Evolutionary conservation across 306 rosid genomes (phyloP).

Genomic region (Malus sylvestris): DNA sequence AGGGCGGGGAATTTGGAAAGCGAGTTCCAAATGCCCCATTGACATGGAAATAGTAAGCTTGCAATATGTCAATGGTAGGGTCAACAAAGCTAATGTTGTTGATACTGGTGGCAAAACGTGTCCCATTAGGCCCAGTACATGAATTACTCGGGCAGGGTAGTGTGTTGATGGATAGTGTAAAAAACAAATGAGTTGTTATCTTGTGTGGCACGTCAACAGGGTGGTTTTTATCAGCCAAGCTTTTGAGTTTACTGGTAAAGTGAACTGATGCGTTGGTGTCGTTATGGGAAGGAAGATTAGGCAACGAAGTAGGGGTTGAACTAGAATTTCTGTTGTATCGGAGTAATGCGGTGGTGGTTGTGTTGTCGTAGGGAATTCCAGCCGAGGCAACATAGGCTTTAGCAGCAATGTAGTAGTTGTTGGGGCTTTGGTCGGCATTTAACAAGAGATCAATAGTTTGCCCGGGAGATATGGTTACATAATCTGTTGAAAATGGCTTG

Average conservation of each 20-base stretch:
- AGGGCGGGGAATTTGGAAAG: constrained; percentile 18
- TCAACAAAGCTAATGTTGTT: constrained; percentile 28
- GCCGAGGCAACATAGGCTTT: not conserved
- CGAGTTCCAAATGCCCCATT: constrained; percentile 9
- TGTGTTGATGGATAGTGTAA: constrained; percentile 8
- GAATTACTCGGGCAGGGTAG: constrained; percentile 14
- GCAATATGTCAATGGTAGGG: constrained; percentile 21
- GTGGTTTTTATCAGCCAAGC: constrained; percentile 6
- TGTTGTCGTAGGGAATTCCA: not conserved
- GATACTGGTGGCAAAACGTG: constrained; percentile 10
- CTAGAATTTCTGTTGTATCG: not conserved
- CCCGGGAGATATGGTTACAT: constrained; percentile 17
- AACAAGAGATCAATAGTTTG: constrained; percentile 25
- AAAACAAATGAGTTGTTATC: constrained; percentile 2
- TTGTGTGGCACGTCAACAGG: not conserved
- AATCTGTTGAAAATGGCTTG: constrained; percentile 18
- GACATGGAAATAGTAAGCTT: constrained; percentile 15
- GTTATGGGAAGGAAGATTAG: constrained; percentile 12
- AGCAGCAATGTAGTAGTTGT: constrained; percentile 23
- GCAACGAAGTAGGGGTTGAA: not conserved
- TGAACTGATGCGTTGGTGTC: constrained; percentile 10
- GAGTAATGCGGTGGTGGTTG: constrained; percentile 23
- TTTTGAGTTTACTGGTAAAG: constrained; percentile 10
- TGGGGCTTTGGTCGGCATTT: constrained; percentile 7
- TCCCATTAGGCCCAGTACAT: constrained; percentile 23